phyloP scores from a whole-genome alignment of 805 yeast genomes.

The Pichia nanzhaoensis region DNA sequence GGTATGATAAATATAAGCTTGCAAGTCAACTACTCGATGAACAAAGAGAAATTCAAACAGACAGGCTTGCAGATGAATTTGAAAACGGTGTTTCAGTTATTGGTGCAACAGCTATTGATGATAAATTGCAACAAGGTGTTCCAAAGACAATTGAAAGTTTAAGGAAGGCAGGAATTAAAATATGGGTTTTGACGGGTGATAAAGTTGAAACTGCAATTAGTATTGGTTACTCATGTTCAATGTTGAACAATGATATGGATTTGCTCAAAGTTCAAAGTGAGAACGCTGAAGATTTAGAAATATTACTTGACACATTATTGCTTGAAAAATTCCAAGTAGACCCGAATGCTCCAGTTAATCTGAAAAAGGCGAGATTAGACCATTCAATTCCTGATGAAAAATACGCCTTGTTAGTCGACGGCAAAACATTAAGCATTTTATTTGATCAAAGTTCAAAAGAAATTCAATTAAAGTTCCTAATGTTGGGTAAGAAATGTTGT shows the following conservation, averaged over 20 bases:
- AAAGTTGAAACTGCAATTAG: constrained; percentile 79
- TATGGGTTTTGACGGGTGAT: constrained; percentile 83
- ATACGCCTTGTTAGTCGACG: constrained; percentile 64
- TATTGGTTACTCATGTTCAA: constrained; percentile 73
- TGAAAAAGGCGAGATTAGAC: constrained; percentile 46
- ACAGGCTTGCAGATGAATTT: constrained; percentile 47
- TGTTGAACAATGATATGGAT: constrained; percentile 62
- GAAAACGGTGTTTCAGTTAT: constrained; percentile 51
- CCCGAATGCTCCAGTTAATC: constrained; percentile 27
- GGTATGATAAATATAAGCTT: constrained; percentile 51
- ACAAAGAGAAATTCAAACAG: constrained; percentile 53
- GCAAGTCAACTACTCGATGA: constrained; percentile 51
- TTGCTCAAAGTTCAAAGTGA: constrained; percentile 47
- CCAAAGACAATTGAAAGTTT: constrained; percentile 64
- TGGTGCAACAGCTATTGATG: constrained; percentile 83
- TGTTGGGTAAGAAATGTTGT: constrained; percentile 68
- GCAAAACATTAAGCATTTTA: constrained; percentile 45
- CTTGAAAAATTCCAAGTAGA: constrained; percentile 17
- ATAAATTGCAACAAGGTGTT: constrained; percentile 70
- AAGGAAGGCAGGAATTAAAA: constrained; percentile 66
- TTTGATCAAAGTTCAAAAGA: constrained; percentile 10
- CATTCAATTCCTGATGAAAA: constrained; percentile 58
- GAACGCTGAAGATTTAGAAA: constrained; percentile 15
- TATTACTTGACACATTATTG: constrained; percentile 10
- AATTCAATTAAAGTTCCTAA: constrained; percentile 50